These are phyloP conservation scores for Fagopyrum tataricum DNA, from an alignment of 148 eudicot genomes.

Conservation along the genomic window DNA sequence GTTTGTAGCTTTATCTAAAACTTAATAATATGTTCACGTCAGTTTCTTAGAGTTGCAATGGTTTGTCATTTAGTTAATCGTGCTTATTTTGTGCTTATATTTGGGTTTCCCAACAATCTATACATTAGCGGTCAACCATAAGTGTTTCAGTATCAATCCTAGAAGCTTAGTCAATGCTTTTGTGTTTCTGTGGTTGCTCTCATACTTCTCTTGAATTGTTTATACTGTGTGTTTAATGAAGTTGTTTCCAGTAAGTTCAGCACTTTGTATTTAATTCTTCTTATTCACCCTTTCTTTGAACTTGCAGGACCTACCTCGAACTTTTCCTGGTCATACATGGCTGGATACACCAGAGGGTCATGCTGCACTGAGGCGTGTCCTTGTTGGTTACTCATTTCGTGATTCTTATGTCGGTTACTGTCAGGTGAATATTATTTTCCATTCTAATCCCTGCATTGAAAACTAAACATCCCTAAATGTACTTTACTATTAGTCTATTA, in stretches of 20 bases:
- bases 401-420: conserved; percentile 98
- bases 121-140: neutral
- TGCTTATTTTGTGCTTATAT: neutral
- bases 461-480: neutral
- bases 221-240: too few relatives aligned
- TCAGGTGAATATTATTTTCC: conserved; percentile 43
- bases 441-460: neutral
- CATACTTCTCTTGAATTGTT: too few relatives aligned
- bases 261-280: too few relatives aligned
- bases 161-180: neutral
- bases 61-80: neutral
- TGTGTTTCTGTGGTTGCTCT: neutral
- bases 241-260: too few relatives aligned
- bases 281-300: neutral
- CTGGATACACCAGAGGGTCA: conserved; percentile 89
- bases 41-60: too few relatives aligned
- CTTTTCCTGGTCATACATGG: conserved; percentile 97
- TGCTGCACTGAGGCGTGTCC: conserved; percentile 93
- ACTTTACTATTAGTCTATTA: neutral
- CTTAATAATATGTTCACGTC: too few relatives aligned
- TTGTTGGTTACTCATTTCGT: conserved; percentile 93
- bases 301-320: conserved; percentile 85
- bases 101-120: neutral
- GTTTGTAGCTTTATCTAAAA: too few relatives aligned
- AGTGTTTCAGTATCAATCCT: neutral